Evolutionary conservation across 768 basidiomycete species (phyloP).

Genomic region (Hirschioporus abietinus): DNA sequence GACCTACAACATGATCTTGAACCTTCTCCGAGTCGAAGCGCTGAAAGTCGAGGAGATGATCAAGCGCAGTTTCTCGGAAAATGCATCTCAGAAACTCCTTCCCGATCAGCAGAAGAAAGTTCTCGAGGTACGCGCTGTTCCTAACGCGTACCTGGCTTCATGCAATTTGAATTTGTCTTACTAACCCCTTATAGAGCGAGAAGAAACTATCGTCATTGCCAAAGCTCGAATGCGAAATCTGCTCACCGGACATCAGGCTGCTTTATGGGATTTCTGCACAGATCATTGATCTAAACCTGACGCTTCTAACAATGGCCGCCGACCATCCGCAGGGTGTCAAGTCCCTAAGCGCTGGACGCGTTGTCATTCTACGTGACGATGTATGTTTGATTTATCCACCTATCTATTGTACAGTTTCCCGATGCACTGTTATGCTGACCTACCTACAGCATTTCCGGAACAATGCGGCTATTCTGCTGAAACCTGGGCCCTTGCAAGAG

Average conservation of each 20-base stretch:
- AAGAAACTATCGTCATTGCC: conserved; percentile 55
- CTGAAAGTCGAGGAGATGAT: conserved; percentile 99
- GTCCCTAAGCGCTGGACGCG: conserved; percentile 64
- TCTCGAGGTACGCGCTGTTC: conserved; percentile 50
- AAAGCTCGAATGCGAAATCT: conserved; percentile 63
- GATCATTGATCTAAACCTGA: conserved; percentile 57
- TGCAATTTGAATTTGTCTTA: conserved; percentile 10
- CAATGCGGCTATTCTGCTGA: conserved; percentile 68
- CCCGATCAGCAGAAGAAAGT: conserved; percentile 93
- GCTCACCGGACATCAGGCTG: conserved; percentile 62
- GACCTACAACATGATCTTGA: conserved; percentile 99
- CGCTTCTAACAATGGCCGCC: conserved; percentile 54
- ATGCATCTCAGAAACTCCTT: conserved; percentile 84
- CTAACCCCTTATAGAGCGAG: conserved; percentile 52
- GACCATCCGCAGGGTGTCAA: conserved; percentile 62
- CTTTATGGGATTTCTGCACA: conserved; percentile 71
- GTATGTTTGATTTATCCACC: conserved; percentile 43
- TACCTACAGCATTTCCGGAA: conserved; percentile 64
- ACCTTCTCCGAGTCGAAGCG: conserved; percentile 92
- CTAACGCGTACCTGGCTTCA: no score
- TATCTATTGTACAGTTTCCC: neutral
- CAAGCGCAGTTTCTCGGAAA: conserved; percentile 97
- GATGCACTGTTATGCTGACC: conserved; percentile 6
- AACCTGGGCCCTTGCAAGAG: conserved; percentile 49
- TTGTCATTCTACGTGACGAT: conserved; percentile 77